phyloP scores from a whole-genome alignment of 805 yeast genomes.

The Yueomyces sp. region DNA sequence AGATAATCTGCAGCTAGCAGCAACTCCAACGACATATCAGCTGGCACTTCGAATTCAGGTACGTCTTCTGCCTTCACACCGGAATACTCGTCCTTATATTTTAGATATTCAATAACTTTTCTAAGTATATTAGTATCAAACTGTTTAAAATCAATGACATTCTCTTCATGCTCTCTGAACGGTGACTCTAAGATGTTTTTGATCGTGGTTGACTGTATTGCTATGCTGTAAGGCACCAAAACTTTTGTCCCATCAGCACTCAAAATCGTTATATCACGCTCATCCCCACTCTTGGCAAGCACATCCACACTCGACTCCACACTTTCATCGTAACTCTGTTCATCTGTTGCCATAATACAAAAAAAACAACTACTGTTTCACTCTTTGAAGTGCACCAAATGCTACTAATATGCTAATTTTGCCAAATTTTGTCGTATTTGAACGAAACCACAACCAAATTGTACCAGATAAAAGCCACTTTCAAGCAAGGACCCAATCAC shows the following conservation, averaged over 20 bases:
- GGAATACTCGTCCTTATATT: constrained; percentile 38
- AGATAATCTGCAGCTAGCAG: constrained; percentile 82
- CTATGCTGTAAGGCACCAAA: constrained; percentile 57
- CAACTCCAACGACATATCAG: constrained; percentile 85
- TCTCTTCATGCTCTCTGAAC: constrained; percentile 35
- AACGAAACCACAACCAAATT: too few relatives aligned
- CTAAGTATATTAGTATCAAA: constrained; percentile 60
- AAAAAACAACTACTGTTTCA: too few relatives aligned
- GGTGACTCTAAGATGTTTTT: constrained; percentile 42
- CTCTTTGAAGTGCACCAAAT: too few relatives aligned
- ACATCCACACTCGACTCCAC: too few relatives aligned
- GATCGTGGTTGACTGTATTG: constrained; percentile 55
- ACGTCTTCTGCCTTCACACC: constrained; percentile 31
- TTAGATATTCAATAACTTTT: constrained; percentile 74
- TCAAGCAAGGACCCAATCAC: too few relatives aligned
- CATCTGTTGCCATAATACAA: too few relatives aligned
- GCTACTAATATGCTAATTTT: too few relatives aligned
- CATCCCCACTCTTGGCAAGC: too few relatives aligned
- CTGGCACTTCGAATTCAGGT: constrained; percentile 84
- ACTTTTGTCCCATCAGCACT: constrained; percentile 44
- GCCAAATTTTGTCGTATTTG: too few relatives aligned
- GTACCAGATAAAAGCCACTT: too few relatives aligned
- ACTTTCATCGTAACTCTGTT: too few relatives aligned
- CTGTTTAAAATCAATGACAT: constrained; percentile 39
- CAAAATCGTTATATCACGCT: too few relatives aligned